phyloP scores from a whole-genome alignment of 2,329 filamentous ascomycete species.

The Ceratocystis smalleyi region DNA sequence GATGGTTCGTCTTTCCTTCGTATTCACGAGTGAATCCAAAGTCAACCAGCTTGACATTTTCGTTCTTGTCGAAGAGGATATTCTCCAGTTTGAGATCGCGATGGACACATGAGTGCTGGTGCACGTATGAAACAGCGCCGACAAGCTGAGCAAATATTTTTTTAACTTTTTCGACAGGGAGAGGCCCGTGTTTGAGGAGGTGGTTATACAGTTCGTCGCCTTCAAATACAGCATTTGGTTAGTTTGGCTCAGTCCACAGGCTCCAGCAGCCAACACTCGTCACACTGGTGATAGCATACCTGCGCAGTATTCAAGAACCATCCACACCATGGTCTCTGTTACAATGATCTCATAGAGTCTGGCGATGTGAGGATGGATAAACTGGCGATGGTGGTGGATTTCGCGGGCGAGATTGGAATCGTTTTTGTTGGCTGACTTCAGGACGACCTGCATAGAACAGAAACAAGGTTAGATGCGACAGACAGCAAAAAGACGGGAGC shows the following conservation, averaged over 20 bases:
- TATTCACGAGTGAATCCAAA: constrained; percentile 98
- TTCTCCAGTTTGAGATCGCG: constrained; percentile 85
- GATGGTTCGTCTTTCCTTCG: constrained; percentile 80
- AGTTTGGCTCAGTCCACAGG: background rate
- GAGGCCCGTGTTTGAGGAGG: constrained; percentile 69
- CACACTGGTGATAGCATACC: constrained; percentile 36
- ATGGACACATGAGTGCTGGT: constrained; percentile 88
- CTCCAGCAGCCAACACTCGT: background rate
- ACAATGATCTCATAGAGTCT: constrained; percentile 96
- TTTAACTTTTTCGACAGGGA: constrained; percentile 75
- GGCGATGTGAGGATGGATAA: constrained; percentile 93
- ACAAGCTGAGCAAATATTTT: constrained; percentile 93
- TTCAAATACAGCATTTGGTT: constrained; percentile 24
- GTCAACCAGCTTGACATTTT: constrained; percentile 94
- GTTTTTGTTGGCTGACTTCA: constrained; percentile 93
- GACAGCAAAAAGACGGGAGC: background rate
- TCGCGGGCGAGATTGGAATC: constrained; percentile 92
- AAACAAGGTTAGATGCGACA: constrained; percentile 1
- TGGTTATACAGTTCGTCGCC: constrained; percentile 97
- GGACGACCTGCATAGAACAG: constrained; percentile 45
- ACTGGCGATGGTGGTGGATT: constrained; percentile 96
- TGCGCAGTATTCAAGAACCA: constrained; percentile 90
- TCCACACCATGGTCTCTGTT: constrained; percentile 86
- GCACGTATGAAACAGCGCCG: constrained; percentile 87
- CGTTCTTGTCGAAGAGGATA: constrained; percentile 70